Evolutionary conservation across 331 rosid genomes (phyloP).

Genomic region (Acacia pycnantha): DNA sequence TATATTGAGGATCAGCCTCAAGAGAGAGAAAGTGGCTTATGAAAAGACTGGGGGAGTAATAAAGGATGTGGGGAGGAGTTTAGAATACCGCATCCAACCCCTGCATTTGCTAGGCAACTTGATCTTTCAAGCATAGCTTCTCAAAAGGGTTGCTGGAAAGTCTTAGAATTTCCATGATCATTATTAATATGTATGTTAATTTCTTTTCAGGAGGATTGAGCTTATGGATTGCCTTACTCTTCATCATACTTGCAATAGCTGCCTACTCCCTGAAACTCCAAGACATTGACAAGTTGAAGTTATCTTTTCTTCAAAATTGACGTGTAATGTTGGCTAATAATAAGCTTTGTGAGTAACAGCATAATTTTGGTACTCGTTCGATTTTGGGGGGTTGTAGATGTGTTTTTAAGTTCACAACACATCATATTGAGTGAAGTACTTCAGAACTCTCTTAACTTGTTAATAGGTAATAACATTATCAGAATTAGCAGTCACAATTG

Average conservation of each 20-base stretch:
- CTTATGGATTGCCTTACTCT: constrained; percentile 65
- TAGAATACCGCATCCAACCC: neutral
- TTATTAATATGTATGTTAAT: neutral
- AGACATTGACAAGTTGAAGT: constrained; percentile 37
- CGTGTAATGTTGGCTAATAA: neutral
- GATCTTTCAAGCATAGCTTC: neutral
- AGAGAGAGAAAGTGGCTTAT: too few relatives aligned
- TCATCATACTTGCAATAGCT: constrained; percentile 60
- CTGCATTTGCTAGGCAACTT: neutral
- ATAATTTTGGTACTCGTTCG: constrained; percentile 18
- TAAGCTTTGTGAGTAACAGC: constrained; percentile 16
- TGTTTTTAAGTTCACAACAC: neutral
- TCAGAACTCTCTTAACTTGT: neutral
- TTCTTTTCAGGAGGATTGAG: constrained; percentile 58
- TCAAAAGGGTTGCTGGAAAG: neutral
- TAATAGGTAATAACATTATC: neutral
- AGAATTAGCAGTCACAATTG: neutral
- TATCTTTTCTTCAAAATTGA: constrained; percentile 13
- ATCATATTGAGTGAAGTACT: neutral
- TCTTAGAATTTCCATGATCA: neutral
- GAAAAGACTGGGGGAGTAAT: too few relatives aligned
- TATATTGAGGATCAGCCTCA: too few relatives aligned
- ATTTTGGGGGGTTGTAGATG: constrained; percentile 10
- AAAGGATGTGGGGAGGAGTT: neutral
- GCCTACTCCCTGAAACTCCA: constrained; percentile 52